These are phyloP conservation scores for Cryptococcus amylolentus DNA, from an alignment of 1,284 basidiomycete species.

Conservation along the genomic window DNA sequence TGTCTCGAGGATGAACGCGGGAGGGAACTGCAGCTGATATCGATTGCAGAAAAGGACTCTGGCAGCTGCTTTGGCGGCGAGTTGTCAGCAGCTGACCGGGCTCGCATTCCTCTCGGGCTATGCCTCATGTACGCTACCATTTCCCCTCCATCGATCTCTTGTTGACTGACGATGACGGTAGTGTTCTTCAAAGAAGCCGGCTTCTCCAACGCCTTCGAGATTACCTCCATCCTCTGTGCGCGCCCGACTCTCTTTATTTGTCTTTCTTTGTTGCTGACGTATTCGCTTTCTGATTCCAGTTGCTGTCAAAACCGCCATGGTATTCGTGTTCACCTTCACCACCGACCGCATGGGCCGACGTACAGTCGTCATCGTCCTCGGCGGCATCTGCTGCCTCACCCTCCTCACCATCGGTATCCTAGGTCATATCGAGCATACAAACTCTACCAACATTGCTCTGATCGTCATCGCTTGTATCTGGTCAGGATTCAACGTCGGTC, in stretches of 20 bases:
- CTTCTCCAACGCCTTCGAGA: conserved; percentile 20
- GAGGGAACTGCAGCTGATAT: neutral
- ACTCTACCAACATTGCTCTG: conserved; percentile 13
- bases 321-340: conserved; percentile 17
- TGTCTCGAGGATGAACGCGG: neutral
- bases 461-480: conserved; percentile 18
- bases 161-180: neutral
- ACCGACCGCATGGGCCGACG: conserved; percentile 24
- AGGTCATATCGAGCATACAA: conserved; percentile 14
- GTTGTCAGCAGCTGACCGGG: conserved; percentile 21
- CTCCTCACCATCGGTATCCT: conserved; percentile 19
- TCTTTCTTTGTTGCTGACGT: neutral
- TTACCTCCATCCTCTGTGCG: conserved; percentile 19
- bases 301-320: conserved; percentile 16
- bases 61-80: conserved; percentile 15
- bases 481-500: conserved; percentile 11
- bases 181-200: conserved; percentile 24
- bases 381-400: conserved; percentile 10
- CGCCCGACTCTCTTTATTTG: neutral
- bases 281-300: neutral
- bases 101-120: conserved; percentile 19
- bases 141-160: neutral
- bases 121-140: conserved; percentile 7
- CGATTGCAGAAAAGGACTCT: conserved; percentile 12
- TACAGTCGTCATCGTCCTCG: conserved; percentile 11